Base-by-base conservation (phyloP, 345 rosid species). In the Kandelia obovata region DNA sequence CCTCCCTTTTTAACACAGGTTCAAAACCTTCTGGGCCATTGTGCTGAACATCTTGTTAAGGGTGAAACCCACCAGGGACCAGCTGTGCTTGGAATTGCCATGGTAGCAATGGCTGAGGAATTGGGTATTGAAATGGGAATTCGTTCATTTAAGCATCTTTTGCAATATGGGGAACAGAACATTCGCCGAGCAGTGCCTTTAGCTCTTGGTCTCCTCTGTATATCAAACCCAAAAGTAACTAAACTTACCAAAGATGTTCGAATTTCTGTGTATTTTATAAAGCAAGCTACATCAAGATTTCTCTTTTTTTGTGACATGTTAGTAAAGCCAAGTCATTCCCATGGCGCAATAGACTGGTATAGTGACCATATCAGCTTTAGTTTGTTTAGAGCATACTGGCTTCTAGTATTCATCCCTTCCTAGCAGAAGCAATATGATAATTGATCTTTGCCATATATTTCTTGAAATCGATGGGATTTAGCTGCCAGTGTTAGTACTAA, bases 41-140 rank as follows among this genome's bases (percentile, higher is more conserved):
- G 99, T 75, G 89, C 89, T 60, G 89, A 90, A 62, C 96, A 90
- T 83, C 85, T 90, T 46, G 98, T 89, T 78, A 90, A 89, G 69
- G 91, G 90, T 55, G 97, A 89, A 69, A 84, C 83, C 65, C 89
- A 90, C 80, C 98, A 96, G 77, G 99, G 97, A 26, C 91, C 97
- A 49, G 99, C 96, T 64, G 92, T 96, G 56, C 91, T 96, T 73
- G 99, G 99, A 70, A 84, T 96, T 78, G 97, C 97, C 21, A 84
- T 96, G 97, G 92, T 92, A 31, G 94, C 98, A 64, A 96, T 96
- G 97, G 94, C 97, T 64, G 97, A 96, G 84, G 99, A 96, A 71
- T 73, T 96, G 81, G 98, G 99, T 70, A 81, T 87, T 77, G 99
- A 96, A 75, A 96, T 96, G 98, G 96, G 83, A 68, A 90, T 96